Evolutionary conservation across 2,329 filamentous ascomycete species (phyloP), one percentile per base, ranked within the genome.

Genomic region (Diaporthe vexans): DNA sequence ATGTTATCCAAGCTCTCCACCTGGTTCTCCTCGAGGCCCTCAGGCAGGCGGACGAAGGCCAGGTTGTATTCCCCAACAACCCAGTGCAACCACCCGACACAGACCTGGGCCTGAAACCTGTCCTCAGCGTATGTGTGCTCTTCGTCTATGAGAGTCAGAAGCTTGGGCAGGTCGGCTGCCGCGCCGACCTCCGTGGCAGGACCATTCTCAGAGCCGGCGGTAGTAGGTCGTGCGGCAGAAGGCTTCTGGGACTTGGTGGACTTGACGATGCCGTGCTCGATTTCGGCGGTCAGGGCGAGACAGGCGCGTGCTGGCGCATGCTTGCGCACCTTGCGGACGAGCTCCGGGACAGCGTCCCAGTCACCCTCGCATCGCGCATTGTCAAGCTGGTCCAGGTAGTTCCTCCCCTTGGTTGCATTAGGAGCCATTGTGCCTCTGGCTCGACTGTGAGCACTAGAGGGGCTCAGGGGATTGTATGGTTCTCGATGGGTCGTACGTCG

Each of bases 301-400:
- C 96, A 98, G 84, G 91, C 90, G 83, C 94, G 91, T 76, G 94
- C 91, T 54, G 95, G 93, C 79, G 95, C 94, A 89, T 99, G 96
- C 84, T 99, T 98, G 81, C 93, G 94, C 80, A 98, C 90, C 85
- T 99, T 99, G 82, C 96, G 92, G 79, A 97, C 92, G 77, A 97
- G 89, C 85, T 98, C 96, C 35, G 94, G 94, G 40, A 98, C 90
- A 40, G 94, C 91, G 78, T 91, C 88, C 97, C 97, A 99, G 82
- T 92, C 92, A 70, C 94, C 95, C 80, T 96, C 92, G 84, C 95
- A 97, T 80, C 97, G 93, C 77, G 95, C 95, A 78, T 92, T 90
- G 83, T 98, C 94, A 81, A 99, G 91, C 84, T 92, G 91, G 81
- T 90, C 89, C 78, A 98, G 89, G 84, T 98, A 98, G 82, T 92